phyloP scores from a whole-genome alignment of 2,329 filamentous ascomycete genomes.

The Colletotrichum plurivorum region DNA sequence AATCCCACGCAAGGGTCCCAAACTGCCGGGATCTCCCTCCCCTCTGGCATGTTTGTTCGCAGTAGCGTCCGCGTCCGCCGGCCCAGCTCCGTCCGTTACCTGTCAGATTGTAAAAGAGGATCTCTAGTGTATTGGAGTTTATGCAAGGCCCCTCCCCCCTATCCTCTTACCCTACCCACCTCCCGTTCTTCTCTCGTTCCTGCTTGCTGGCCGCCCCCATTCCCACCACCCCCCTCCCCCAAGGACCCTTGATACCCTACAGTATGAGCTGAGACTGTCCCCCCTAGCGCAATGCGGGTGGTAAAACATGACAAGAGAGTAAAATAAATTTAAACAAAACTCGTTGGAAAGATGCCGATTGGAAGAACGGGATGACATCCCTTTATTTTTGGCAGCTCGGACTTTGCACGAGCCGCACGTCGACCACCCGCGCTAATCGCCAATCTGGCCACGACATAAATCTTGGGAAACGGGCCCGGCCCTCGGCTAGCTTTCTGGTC shows the following conservation, averaged over 20 bases:
- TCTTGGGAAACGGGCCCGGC: background rate
- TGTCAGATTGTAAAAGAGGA: slow-evolving; percentile 18
- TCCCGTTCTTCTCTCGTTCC: too few relatives aligned
- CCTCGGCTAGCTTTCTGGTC: background rate
- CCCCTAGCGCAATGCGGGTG: slow-evolving; percentile 5
- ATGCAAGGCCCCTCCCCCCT: slow-evolving; percentile 4
- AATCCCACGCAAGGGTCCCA: slow-evolving; percentile 10
- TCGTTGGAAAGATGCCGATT: slow-evolving; percentile 33
- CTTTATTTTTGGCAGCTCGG: background rate
- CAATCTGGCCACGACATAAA: background rate
- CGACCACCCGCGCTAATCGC: background rate
- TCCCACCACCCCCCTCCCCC: background rate
- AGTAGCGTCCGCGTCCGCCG: slow-evolving; percentile 11
- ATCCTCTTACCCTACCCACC: background rate
- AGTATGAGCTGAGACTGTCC: slow-evolving; percentile 18
- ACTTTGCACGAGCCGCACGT: background rate
- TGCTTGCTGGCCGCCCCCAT: too few relatives aligned
- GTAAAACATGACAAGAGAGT: too few relatives aligned
- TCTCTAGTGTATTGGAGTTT: too few relatives aligned
- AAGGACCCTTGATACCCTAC: slow-evolving; percentile 1
- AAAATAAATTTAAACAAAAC: background rate
- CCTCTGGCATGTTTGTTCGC: slow-evolving; percentile 5
- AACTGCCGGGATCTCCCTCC: slow-evolving; percentile 9
- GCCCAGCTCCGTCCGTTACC: slow-evolving; percentile 8
- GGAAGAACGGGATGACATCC: slow-evolving; percentile 7